Evolutionary conservation across 2,329 filamentous ascomycete species (phyloP).

Genomic region (Pseudocercospora cruenta): DNA sequence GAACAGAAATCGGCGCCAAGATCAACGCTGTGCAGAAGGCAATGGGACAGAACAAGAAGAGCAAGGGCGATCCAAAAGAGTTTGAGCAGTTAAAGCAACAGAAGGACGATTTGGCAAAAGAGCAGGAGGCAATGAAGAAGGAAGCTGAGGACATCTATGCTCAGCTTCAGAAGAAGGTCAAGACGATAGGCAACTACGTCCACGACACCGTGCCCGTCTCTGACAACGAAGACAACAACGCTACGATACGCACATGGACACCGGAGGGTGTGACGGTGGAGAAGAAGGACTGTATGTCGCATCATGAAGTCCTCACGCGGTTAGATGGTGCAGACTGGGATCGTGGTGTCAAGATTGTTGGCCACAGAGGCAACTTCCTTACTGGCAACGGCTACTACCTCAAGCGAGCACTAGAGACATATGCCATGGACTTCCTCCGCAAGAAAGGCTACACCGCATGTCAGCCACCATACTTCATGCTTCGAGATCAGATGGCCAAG

Average conservation of each 20-base stretch:
- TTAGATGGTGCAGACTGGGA: constrained; percentile 92
- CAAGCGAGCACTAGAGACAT: constrained; percentile 92
- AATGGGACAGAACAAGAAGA: constrained; percentile 91
- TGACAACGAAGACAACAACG: constrained; percentile 84
- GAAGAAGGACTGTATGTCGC: constrained; percentile 79
- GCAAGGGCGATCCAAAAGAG: constrained; percentile 84
- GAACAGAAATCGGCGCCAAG: constrained; percentile 77
- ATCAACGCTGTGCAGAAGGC: constrained; percentile 90
- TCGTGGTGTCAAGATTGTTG: constrained; percentile 89
- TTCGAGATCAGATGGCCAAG: constrained; percentile 94
- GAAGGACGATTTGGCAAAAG: constrained; percentile 75
- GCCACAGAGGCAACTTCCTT: constrained; percentile 91
- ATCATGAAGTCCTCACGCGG: constrained; percentile 89
- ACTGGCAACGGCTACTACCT: constrained; percentile 87
- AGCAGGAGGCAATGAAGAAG: constrained; percentile 80
- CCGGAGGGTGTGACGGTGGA: constrained; percentile 74
- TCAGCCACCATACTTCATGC: constrained; percentile 91
- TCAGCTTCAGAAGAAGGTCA: constrained; percentile 75
- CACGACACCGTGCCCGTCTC: constrained; percentile 84
- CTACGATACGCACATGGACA: constrained; percentile 74
- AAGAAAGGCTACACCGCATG: constrained; percentile 62
- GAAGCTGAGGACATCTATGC: constrained; percentile 74
- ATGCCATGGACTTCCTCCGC: constrained; percentile 86
- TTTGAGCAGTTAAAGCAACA: constrained; percentile 76
- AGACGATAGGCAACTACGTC: constrained; percentile 86